Percentiles rank a stretch among this genome's conserved stretches.
phyloP scores from a whole-genome alignment of 1,284 basidiomycete species.

The Meira miltonrushii region DNA sequence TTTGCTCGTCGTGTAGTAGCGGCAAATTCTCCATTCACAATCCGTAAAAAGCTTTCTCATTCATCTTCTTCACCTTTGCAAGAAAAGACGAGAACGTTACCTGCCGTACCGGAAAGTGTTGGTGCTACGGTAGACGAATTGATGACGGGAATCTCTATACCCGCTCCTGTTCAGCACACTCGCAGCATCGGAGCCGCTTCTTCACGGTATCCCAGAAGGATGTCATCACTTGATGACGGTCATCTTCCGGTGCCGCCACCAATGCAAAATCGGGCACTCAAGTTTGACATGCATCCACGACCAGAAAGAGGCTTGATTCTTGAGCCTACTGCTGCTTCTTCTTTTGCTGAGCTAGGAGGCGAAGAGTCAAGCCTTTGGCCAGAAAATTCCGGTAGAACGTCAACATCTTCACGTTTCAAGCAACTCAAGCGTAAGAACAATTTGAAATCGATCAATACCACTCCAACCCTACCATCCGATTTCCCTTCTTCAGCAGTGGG shows the following conservation, averaged over 20 bases:
- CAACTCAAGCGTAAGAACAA: background rate
- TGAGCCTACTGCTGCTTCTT: background rate
- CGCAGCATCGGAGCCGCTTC: background rate
- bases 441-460: slow-evolving; percentile 12
- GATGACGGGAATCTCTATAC: slow-evolving; percentile 2
- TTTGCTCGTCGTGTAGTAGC: too few relatives aligned
- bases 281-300: background rate
- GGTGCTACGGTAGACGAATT: slow-evolving; percentile 21
- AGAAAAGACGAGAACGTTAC: slow-evolving; percentile 26
- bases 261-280: background rate
- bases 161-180: background rate
- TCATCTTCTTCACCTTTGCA: background rate
- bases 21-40: too few relatives aligned
- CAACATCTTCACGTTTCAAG: background rate
- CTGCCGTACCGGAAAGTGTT: slow-evolving; percentile 40
- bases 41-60: too few relatives aligned
- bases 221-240: background rate
- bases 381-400: too few relatives aligned
- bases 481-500: background rate
- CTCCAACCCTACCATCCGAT: background rate
- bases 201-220: background rate
- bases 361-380: too few relatives aligned
- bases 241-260: background rate
- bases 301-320: background rate
- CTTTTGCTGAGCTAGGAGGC: too few relatives aligned